phyloP scores from a whole-genome alignment of 495 filamentous ascomycete species.

The Penicillium maclennaniae region DNA sequence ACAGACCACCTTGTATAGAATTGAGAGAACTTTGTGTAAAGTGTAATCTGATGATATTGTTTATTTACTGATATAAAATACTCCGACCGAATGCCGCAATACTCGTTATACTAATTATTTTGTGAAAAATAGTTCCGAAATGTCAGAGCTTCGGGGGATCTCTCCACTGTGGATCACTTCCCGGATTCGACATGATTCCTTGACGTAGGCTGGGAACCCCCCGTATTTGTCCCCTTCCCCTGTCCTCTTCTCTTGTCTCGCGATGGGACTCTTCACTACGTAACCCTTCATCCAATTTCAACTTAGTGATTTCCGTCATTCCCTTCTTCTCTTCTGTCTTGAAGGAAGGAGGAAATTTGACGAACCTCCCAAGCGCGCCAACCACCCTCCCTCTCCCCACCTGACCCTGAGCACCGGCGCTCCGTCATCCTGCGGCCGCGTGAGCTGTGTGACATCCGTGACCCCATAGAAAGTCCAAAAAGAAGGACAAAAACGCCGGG shows the following conservation, averaged over 20 bases:
- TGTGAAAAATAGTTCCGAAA: no score
- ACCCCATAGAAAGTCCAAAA: not conserved
- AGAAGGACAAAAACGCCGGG: not conserved
- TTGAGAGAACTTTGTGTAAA: no score
- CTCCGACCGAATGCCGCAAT: no score
- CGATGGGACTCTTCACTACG: not conserved
- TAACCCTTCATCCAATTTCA: not conserved
- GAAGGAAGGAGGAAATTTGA: not conserved
- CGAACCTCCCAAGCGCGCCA: not conserved
- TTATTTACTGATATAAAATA: no score
- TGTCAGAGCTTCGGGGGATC: no score
- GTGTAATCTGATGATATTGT: no score
- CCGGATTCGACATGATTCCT: not conserved
- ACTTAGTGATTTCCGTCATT: not conserved
- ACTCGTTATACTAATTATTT: no score
- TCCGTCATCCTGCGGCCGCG: conserved; percentile 30
- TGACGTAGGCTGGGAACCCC: not conserved
- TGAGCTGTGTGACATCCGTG: not conserved
- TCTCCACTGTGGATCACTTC: not conserved
- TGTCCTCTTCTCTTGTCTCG: not conserved
- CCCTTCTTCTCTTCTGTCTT: not conserved
- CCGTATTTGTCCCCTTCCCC: not conserved
- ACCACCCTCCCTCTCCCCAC: no score
- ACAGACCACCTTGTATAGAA: not conserved
- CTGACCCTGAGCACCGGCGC: not conserved